Base-by-base conservation (phyloP, 768 basidiomycete species). In the Agaricus sinodeliciosus region DNA sequence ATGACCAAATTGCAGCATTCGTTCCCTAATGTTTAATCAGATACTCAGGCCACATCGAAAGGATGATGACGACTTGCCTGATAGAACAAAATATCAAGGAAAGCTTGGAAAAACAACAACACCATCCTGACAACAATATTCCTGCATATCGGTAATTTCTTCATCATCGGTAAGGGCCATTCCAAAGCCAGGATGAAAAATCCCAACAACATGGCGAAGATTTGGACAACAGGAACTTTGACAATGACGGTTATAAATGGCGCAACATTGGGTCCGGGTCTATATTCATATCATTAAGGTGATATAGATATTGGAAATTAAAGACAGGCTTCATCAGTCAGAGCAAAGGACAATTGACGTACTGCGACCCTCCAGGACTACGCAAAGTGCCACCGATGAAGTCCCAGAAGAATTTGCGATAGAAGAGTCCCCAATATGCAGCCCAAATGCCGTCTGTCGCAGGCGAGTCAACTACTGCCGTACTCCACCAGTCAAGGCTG, bases 391-490 rank as follows among this genome's bases (percentile, higher is more conserved):
- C 92, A 55, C 82, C 84, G n/a, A 92, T 71, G 64, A 95, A 91
- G 72, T 95, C 94, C 88, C 90, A 95, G 72, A 95, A 94, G 79
- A 91, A 95, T 72, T 95, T 95, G 68, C 91, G 88, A 71, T 82
- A 93, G 60, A 86, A 72, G 12, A 94, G 66, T 15, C 83, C 93
- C 71, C 80, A 94, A 69, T 88, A 84, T 28, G 79, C 73, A 12
- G 87, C 84, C 90, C 89, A 91, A 9, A 91, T 71, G 53, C 83
- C 79, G 65, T 90, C 90, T 91, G 56, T 4, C 36, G 34, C 46
- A 16, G 18, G 16, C 9, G n/a, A 34, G 45, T 22, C 42, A 18
- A 8, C 16, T 16, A 11, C n/a, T 47, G 8, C 28, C 13, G 15
- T 47, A n/a, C 48, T 43, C 39, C 19, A 31, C 35, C 48, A 35